Evolutionary conservation across 1,284 basidiomycete species (phyloP), one percentile per base, ranked within the genome.

Genomic region (Agaricales sp.): DNA sequence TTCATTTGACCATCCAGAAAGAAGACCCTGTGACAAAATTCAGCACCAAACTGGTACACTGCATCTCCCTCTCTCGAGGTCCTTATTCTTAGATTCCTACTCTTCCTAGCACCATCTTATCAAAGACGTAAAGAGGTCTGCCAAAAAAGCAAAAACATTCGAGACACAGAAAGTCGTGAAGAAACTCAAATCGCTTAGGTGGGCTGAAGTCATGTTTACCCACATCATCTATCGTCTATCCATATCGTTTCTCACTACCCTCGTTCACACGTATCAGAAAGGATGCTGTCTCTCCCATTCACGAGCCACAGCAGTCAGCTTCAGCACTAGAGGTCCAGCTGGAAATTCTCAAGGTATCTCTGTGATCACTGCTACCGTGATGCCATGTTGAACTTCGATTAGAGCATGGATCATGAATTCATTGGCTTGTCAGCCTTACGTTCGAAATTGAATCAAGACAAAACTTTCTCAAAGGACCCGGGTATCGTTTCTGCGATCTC

Each of bases 151-250:
- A 4, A 89, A 82, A 63, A 70, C 78, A 0, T 90, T 90, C 55
- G 93, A 96, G 67, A 76, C 80, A 0, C 88, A 87, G 64, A 88
- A 87, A 59, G 65, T 87, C 13, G 78, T 94, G 48, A 93, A 92
- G 70, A 86, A 81, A 66, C 67, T 94, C 51, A 93, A 87, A 65
- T 73, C 73, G 45, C 62, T 84, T 19, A 70, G 82, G 85, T 87
- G 53, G 52, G 66, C 30, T 8, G 20, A 43, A 16, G 8, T 43
- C 18, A 16, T n/a, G 41, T 43, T 43, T 8, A n/a, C 8, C n/a
- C n/a, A 16, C 11, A n/a, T 19, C 41, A 16, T 19, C n/a, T 8
- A 11, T n/a, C 41, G 11, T 8, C 8, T 43, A 43, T 11, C 16
- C 11, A 12, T 37, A 16, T 16, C 12, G 30, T 37, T n/a, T n/a